Conservation (phyloP, 305 asterid species). For the Solanum aculeatissimum region DNA sequence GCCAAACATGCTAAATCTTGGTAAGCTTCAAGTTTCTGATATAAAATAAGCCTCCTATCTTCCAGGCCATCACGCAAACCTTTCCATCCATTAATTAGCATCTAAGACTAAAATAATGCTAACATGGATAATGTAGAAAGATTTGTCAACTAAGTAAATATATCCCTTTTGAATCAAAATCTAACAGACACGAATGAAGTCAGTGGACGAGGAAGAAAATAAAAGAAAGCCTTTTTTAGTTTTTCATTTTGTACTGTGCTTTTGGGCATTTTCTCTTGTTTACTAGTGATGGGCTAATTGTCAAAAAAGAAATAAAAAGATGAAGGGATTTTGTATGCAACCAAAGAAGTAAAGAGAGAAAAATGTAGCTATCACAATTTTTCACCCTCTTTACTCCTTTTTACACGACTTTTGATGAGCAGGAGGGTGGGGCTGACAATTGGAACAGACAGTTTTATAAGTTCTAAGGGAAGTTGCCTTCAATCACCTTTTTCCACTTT, state of each 20-base stretch:
- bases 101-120: background rate
- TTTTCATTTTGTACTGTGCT: background rate
- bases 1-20: background rate
- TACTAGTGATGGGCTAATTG: background rate
- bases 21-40: background rate
- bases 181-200: background rate
- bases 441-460: background rate
- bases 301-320: background rate
- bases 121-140: background rate
- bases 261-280: background rate
- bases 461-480: background rate
- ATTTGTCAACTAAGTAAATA: background rate
- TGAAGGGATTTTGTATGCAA: background rate
- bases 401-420: conserved; percentile 1
- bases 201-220: background rate
- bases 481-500: background rate
- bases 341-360: background rate
- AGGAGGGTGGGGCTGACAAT: background rate
- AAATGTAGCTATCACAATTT: background rate
- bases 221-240: too few relatives aligned
- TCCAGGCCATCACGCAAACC: background rate
- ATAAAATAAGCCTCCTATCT: background rate
- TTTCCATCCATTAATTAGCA: background rate
- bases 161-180: background rate
- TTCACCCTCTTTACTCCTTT: conserved; percentile 9